phyloP scores from a whole-genome alignment of 2,329 filamentous ascomycete species.

The Truncatella angustata region DNA sequence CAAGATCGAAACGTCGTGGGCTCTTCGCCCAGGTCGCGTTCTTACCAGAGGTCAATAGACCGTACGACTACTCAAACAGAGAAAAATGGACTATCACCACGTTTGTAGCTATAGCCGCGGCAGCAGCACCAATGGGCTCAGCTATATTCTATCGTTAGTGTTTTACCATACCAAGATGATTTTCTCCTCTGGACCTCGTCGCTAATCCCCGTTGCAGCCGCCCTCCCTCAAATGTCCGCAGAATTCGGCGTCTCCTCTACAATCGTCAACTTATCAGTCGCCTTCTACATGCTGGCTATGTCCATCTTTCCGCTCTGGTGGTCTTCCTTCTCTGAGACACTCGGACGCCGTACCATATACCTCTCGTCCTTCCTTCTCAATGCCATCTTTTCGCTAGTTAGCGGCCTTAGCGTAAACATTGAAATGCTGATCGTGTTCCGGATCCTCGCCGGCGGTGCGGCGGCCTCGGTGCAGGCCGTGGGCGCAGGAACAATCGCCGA shows the following conservation, averaged over 20 bases:
- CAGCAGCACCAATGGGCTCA: constrained; percentile 79
- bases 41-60: constrained; percentile 75
- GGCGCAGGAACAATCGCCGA: constrained; percentile 82
- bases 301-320: constrained; percentile 85
- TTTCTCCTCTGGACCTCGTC: no score
- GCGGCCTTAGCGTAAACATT: constrained; percentile 67
- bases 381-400: constrained; percentile 66
- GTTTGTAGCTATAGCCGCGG: constrained; percentile 73
- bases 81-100: constrained; percentile 86
- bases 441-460: constrained; percentile 70
- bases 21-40: constrained; percentile 63
- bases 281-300: constrained; percentile 81
- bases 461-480: constrained; percentile 78
- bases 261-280: constrained; percentile 71
- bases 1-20: constrained; percentile 7
- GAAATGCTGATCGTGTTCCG: constrained; percentile 77
- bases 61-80: constrained; percentile 67
- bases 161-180: no score
- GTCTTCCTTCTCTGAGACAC: constrained; percentile 74
- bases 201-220: constrained; percentile 49
- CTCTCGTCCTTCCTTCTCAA: constrained; percentile 72
- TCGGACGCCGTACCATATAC: constrained; percentile 77
- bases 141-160: constrained; percentile 76
- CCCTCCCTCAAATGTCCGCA: constrained; percentile 60
- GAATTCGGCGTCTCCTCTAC: constrained; percentile 64